phyloP scores from a whole-genome alignment of 2,329 filamentous ascomycete genomes.

The Aspergillus pseudoglaucus region DNA sequence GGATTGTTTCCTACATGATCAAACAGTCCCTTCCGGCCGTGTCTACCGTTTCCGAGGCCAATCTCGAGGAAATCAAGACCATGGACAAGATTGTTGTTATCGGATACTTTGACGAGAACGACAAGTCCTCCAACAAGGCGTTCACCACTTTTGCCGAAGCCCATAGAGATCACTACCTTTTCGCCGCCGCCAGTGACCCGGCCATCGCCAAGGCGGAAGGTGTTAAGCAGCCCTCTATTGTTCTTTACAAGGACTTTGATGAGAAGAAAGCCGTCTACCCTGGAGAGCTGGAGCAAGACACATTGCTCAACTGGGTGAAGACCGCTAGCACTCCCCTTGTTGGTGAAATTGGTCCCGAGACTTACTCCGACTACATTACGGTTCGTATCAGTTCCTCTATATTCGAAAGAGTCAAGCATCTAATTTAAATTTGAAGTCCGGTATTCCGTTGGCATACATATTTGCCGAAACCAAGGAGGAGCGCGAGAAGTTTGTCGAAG shows the following conservation, averaged over 20 bases:
- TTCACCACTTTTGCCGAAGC: constrained; percentile 67
- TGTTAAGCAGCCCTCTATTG: constrained; percentile 76
- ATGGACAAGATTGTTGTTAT: constrained; percentile 94
- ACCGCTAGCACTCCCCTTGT: constrained; percentile 80
- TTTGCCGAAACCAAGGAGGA: constrained; percentile 90
- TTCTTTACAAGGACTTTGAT: constrained; percentile 97
- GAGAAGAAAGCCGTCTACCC: constrained; percentile 85
- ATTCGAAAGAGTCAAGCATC: not conserved
- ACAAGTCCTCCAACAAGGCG: constrained; percentile 80
- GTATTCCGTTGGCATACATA: constrained; percentile 92
- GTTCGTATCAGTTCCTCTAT: constrained; percentile 34
- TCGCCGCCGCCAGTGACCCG: constrained; percentile 79
- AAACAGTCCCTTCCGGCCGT: constrained; percentile 96
- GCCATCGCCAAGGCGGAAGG: constrained; percentile 82
- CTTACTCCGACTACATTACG: constrained; percentile 91
- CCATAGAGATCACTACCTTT: constrained; percentile 85
- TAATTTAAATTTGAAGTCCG: constrained; percentile 47
- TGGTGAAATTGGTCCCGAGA: constrained; percentile 94
- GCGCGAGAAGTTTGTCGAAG: constrained; percentile 68
- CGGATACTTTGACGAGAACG: constrained; percentile 72
- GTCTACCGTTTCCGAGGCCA: constrained; percentile 72
- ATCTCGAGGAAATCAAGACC: constrained; percentile 92
- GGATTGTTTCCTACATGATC: constrained; percentile 82
- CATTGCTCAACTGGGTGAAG: constrained; percentile 77
- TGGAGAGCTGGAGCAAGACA: constrained; percentile 73